Evolutionary conservation across 768 basidiomycete genomes (phyloP).

Genomic region (Boletus bicolor): DNA sequence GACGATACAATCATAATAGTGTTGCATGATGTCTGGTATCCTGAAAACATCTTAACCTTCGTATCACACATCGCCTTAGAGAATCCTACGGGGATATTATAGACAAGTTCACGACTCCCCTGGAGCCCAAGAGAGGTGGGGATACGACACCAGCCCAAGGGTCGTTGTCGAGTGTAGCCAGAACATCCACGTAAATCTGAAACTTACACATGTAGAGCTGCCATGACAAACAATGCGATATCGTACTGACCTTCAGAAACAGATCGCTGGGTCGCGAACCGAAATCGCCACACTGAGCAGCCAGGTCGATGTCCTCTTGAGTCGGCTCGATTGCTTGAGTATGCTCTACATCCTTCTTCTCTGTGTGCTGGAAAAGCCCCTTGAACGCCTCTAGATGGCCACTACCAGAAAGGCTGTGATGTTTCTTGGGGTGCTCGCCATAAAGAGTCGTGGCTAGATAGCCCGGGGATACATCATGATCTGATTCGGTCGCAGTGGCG

Average conservation of each 20-base stretch:
- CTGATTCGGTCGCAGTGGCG: slow-evolving; percentile 33
- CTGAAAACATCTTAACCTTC: slow-evolving; percentile 26
- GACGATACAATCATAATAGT: slow-evolving; percentile 61
- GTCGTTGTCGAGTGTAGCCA: slow-evolving; percentile 53
- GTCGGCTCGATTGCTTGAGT: slow-evolving; percentile 28
- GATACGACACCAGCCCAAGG: slow-evolving; percentile 57
- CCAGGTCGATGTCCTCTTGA: slow-evolving; percentile 43
- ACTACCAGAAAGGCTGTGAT: slow-evolving; percentile 17
- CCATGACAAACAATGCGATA: not conserved
- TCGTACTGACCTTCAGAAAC: slow-evolving; percentile 51
- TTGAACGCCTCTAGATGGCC: slow-evolving; percentile 19
- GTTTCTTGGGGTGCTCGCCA: slow-evolving; percentile 26
- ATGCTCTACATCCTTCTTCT: slow-evolving; percentile 16
- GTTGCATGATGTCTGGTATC: slow-evolving; percentile 72
- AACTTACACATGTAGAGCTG: not conserved
- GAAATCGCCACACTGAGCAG: slow-evolving; percentile 50
- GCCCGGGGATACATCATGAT: slow-evolving; percentile 27
- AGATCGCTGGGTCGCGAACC: slow-evolving; percentile 52
- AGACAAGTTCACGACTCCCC: slow-evolving; percentile 59
- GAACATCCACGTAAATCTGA: slow-evolving; percentile 62
- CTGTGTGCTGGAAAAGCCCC: slow-evolving; percentile 16
- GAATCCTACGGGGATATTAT: slow-evolving; percentile 52
- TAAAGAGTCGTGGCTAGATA: slow-evolving; percentile 42
- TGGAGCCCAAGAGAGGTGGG: slow-evolving; percentile 59
- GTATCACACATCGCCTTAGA: not conserved